A percentile compares a stretch with the other conserved stretches of the same genome.
Evolutionary conservation across 176 grass and related monocot genomes (phyloP).

Genomic region (Poa annua): DNA sequence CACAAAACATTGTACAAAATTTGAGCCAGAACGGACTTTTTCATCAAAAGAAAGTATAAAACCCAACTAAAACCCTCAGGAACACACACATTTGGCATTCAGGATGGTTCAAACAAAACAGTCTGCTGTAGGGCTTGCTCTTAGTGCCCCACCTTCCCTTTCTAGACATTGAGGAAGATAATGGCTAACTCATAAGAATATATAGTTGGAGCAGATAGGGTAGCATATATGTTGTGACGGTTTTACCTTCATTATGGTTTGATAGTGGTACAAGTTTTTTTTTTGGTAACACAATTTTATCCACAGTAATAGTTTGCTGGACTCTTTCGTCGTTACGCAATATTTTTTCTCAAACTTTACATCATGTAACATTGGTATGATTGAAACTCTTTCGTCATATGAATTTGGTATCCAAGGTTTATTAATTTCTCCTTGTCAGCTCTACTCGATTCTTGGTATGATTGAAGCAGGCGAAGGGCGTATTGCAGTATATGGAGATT

Average conservation of each 20-base stretch:
- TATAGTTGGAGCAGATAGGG: neutral
- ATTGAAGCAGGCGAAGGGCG: conserved; percentile 68
- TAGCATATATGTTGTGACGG: conserved; percentile 15
- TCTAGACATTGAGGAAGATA: neutral
- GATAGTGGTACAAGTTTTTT: neutral
- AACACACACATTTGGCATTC: neutral
- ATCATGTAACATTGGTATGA: neutral
- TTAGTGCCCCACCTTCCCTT: neutral
- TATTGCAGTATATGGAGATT: conserved; percentile 90
- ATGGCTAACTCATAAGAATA: neutral
- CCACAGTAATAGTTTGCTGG: neutral
- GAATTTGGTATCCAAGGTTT: conserved; percentile 29
- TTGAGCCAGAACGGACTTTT: neutral
- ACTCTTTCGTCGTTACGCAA: neutral
- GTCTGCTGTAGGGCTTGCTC: neutral
- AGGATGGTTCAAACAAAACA: neutral
- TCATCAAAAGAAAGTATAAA: neutral
- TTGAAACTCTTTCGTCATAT: no score
- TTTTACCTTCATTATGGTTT: neutral
- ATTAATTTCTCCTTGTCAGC: conserved; percentile 53
- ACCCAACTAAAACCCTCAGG: neutral
- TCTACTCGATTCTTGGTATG: conserved; percentile 80
- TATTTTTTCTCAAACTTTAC: neutral
- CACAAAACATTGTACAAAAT: neutral
- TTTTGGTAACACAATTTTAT: neutral